Base-by-base conservation (phyloP, 768 basidiomycete species). In the Macrolepiota albuminosa region DNA sequence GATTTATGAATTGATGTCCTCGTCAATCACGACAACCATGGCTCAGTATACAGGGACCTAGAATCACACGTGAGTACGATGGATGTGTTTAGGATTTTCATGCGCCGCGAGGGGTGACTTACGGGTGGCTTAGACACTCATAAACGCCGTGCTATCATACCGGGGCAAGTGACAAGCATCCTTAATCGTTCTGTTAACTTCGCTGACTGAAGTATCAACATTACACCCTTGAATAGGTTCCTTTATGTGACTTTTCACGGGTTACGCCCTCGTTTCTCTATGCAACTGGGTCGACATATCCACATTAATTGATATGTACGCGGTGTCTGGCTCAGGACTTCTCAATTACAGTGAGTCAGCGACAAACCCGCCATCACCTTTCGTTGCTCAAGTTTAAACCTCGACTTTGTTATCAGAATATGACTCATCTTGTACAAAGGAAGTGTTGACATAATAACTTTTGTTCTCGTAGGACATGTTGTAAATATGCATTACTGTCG, bases 131-230 rank as follows among this genome's bases (percentile, higher is more conserved):
- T 43, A 63, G 61, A 63, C 40, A 59, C 58, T 26, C 58, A 51
- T 31, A 61, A 61, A 42, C 60, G 63, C 13, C 63, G 54, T 48
- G 39, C 60, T 40, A 61, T 64, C 53, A 61, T 64, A 47, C 60
- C 63, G 3, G 60, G 63, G 60, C 56, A 47, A 58, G 51, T 47
- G 21, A 10, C 1, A 4, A 26, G 36, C 9, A 21, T 33, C 16
- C 1, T 6, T 9, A 43, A 16, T 14, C 8, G 1, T 31, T 40
- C 3, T 26, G 39, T 26, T 7, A 54, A 29, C 11, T 21, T 50
- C 43, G 18, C 13, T 33, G 40, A 43, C 14, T 3, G 11, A 13
- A 36, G 31, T 45, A 0, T 40, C 8, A 9, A 51, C 21, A 21
- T 24, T 11, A 42, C 31, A 14, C 13, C 14, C 29, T 42, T n/a